Evolutionary conservation across 1,139 yeast genomes (phyloP).

Genomic region (Candida sanyaensis): DNA sequence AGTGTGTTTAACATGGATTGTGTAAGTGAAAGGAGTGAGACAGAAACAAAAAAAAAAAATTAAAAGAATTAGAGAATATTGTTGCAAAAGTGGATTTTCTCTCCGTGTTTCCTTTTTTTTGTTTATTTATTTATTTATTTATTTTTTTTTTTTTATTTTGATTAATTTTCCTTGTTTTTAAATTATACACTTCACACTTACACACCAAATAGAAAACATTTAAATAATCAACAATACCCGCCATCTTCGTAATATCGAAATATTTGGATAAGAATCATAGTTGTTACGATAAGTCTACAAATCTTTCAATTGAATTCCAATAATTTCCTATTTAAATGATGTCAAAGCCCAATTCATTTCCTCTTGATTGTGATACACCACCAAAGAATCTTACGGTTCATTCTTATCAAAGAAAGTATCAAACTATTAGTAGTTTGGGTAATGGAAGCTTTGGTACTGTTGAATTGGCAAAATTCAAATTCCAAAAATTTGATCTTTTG

Average conservation of each 20-base stretch:
- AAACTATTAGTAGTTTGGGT: constrained; percentile 57
- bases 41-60: no score
- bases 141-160: no score
- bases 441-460: constrained; percentile 82
- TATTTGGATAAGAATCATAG: not conserved
- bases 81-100: constrained; percentile 1
- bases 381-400: constrained; percentile 38
- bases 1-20: not conserved
- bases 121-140: no score
- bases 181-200: not conserved
- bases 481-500: constrained; percentile 16
- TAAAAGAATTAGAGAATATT: not conserved
- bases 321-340: not conserved
- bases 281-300: not conserved
- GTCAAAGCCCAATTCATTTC: constrained; percentile 10
- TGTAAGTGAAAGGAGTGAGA: not conserved
- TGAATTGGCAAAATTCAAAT: constrained; percentile 52
- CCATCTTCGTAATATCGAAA: not conserved
- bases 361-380: constrained; percentile 19
- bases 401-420: constrained; percentile 47
- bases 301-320: not conserved
- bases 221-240: constrained; percentile 5
- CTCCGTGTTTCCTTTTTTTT: not conserved
- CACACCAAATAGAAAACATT: not conserved
- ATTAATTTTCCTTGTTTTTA: not conserved